Evolutionary conservation across 352 stramenopile genomes (phyloP).

Genomic region (Pilasporangium apinafurcum): DNA sequence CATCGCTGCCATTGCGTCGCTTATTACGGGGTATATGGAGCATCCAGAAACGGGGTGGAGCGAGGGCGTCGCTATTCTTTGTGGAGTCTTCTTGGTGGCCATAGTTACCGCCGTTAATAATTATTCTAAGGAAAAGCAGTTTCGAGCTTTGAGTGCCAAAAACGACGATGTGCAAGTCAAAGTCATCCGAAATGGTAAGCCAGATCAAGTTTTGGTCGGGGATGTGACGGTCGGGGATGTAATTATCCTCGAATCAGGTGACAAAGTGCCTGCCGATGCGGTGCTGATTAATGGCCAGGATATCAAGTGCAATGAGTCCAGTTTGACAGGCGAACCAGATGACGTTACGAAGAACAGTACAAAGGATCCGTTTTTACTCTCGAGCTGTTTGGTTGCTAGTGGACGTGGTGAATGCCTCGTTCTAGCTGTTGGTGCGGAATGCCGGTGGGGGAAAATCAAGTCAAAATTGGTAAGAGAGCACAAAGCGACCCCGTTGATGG

Average conservation of each 20-base stretch:
- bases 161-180: constrained; percentile 87
- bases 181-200: constrained; percentile 61
- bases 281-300: constrained; percentile 90
- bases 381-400: constrained; percentile 70
- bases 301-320: constrained; percentile 94
- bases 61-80: constrained; percentile 93
- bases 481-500: constrained; percentile 89
- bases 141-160: constrained; percentile 76
- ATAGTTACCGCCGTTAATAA: constrained; percentile 95
- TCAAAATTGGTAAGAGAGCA: constrained; percentile 85
- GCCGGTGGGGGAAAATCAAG: constrained; percentile 89
- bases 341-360: constrained; percentile 81
- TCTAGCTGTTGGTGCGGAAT: constrained; percentile 74
- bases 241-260: constrained; percentile 90
- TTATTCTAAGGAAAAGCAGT: constrained; percentile 94
- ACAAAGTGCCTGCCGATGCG: constrained; percentile 93
- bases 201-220: constrained; percentile 58
- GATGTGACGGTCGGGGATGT: constrained; percentile 85
- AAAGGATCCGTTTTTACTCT: constrained; percentile 86
- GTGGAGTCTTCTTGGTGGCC: constrained; percentile 91
- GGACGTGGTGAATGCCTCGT: constrained; percentile 75
- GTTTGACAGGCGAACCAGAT: constrained; percentile 94
- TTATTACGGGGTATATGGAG: constrained; percentile 77
- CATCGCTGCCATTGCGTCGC: constrained; percentile 77
- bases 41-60: constrained; percentile 87